These are phyloP conservation scores for Kazachstania bromeliacearum DNA, from an alignment of 805 yeast genomes.

Conservation along the genomic window DNA sequence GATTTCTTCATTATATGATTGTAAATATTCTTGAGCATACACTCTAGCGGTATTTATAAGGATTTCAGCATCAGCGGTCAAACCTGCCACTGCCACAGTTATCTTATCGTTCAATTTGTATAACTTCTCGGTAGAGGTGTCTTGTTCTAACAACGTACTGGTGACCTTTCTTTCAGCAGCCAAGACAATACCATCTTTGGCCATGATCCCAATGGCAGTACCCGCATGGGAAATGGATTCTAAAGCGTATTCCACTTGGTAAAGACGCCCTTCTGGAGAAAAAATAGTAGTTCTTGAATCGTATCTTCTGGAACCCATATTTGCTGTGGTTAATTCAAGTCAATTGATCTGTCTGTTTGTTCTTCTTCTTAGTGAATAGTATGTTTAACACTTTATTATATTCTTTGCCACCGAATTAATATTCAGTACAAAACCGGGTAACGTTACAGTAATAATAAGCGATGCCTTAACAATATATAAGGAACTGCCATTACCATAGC, in stretches of 20 bases:
- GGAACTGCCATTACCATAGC: no score
- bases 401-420: no score
- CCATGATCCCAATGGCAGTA: conserved; percentile 89
- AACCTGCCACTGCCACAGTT: conserved; percentile 94
- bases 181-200: conserved; percentile 80
- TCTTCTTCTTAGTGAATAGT: not conserved
- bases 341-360: not conserved
- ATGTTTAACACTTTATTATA: no score
- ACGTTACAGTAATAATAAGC: no score
- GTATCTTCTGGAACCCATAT: conserved; percentile 93
- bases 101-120: conserved; percentile 75
- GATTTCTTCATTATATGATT: conserved; percentile 81
- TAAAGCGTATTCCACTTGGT: conserved; percentile 94
- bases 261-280: conserved; percentile 96
- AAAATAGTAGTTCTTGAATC: conserved; percentile 97
- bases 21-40: conserved; percentile 73
- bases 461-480: no score
- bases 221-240: conserved; percentile 98
- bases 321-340: not conserved
- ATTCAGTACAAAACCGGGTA: not conserved
- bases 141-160: conserved; percentile 85
- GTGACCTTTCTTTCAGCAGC: conserved; percentile 97
- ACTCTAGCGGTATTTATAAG: conserved; percentile 81
- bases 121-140: conserved; percentile 85
- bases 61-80: conserved; percentile 94